phyloP scores from a whole-genome alignment of 345 rosid genomes.

The Syzygium jambos region DNA sequence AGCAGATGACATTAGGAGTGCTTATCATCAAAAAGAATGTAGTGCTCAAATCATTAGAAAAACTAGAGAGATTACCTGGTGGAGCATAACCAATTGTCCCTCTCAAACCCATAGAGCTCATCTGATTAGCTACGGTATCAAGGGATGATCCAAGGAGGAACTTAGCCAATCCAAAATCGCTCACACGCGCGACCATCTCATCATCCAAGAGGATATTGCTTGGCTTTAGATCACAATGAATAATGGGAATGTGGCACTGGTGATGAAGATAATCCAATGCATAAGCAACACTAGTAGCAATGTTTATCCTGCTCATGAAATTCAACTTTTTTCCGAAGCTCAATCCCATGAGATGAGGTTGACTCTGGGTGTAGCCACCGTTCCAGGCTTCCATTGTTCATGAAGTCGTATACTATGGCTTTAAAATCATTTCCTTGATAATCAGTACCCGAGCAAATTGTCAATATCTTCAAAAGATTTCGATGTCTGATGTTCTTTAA shows the following conservation, averaged over 20 bases:
- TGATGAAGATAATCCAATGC: neutral
- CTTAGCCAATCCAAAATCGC: neutral
- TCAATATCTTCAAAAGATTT: neutral
- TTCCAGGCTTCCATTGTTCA: neutral
- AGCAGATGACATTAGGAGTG: neutral
- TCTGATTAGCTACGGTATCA: no score
- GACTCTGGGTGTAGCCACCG: neutral
- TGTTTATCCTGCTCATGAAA: neutral
- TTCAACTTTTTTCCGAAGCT: neutral
- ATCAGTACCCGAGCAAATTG: neutral
- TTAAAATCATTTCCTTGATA: neutral
- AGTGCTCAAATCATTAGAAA: no score
- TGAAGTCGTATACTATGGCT: accelerated
- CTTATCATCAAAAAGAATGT: no score
- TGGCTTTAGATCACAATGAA: neutral
- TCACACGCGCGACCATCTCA: accelerated
- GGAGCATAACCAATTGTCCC: neutral
- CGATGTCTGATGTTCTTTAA: neutral
- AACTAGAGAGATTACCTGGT: no score
- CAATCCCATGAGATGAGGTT: neutral
- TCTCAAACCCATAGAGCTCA: no score
- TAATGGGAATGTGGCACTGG: neutral
- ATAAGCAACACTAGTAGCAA: neutral
- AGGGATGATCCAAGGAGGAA: no score
- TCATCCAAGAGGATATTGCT: neutral